Conservation (phyloP, 164 flowering plant genomes). For the Magnolia changhungtana region DNA sequence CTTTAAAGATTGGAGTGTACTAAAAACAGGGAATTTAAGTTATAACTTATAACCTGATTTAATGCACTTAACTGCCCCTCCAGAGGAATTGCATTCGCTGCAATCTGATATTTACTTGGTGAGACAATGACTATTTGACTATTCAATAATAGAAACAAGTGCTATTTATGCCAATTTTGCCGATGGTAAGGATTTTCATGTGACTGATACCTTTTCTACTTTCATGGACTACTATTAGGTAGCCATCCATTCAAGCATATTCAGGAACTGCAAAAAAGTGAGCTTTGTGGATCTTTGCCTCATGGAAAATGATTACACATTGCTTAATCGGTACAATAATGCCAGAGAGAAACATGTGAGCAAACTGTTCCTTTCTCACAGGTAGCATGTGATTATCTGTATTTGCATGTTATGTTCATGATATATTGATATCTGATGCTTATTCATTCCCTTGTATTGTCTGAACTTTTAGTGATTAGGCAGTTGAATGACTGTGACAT, state of each 20-base stretch:
- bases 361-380: background rate
- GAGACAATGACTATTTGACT: background rate
- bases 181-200: background rate
- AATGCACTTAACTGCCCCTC: too few species aligned
- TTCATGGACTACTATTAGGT: background rate
- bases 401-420: background rate
- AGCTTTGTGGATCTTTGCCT: background rate
- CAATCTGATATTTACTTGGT: too few species aligned
- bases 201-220: background rate
- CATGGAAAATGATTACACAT: background rate
- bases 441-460: background rate
- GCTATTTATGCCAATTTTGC: background rate
- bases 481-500: background rate
- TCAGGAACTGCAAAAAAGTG: background rate
- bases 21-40: too few species aligned
- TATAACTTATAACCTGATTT: too few species aligned
- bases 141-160: background rate
- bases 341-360: background rate
- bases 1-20: too few species aligned
- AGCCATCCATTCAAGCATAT: slow-evolving; percentile 2
- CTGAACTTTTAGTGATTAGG: background rate
- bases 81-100: too few species aligned
- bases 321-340: background rate
- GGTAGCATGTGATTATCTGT: background rate
- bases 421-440: background rate